A percentile compares a stretch with the other conserved stretches of the same genome.
These are phyloP conservation scores for Gloeopeniophorella convolvens DNA, from an alignment of 768 basidiomycete genomes.

Conservation along the genomic window DNA sequence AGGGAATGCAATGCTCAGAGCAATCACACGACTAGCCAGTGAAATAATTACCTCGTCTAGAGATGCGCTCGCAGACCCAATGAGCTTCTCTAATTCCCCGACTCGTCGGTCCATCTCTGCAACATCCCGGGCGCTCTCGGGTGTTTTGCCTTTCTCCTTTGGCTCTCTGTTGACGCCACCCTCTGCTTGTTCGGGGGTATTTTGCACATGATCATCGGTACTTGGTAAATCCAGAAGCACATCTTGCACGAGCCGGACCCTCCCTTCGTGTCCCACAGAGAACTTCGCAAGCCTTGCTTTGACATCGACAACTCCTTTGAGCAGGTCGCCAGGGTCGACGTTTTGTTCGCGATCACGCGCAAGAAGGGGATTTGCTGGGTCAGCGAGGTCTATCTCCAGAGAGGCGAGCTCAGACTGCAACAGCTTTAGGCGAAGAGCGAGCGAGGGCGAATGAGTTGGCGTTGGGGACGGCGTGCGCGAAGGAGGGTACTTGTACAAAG, in stretches of 20 bases:
- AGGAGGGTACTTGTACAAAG: conserved; percentile 64
- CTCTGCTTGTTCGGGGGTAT: conserved; percentile 17
- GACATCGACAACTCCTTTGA: conserved; percentile 72
- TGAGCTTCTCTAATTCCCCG: conserved; percentile 70
- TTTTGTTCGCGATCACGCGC: conserved; percentile 53
- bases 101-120: conserved; percentile 80
- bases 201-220: conserved; percentile 17
- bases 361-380: conserved; percentile 67
- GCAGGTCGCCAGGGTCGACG: conserved; percentile 67
- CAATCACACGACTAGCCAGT: background rate
- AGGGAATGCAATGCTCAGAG: conserved; percentile 1
- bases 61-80: conserved; percentile 75
- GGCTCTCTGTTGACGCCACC: conserved; percentile 7
- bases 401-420: conserved; percentile 75
- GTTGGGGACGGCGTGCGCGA: conserved; percentile 50
- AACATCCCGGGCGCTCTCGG: conserved; percentile 39
- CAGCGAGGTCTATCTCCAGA: conserved; percentile 76
- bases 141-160: conserved; percentile 8
- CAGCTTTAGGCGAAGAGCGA: conserved; percentile 38
- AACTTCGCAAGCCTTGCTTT: conserved; percentile 63
- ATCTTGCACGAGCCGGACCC: conserved; percentile 55
- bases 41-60: conserved; percentile 67
- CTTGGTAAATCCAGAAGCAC: conserved; percentile 39
- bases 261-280: conserved; percentile 55
- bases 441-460: conserved; percentile 28